Evolutionary conservation across 2,329 filamentous ascomycete species (phyloP), one percentile per base, ranked within the genome.

Genomic region (Aspergillus chevalieri): DNA sequence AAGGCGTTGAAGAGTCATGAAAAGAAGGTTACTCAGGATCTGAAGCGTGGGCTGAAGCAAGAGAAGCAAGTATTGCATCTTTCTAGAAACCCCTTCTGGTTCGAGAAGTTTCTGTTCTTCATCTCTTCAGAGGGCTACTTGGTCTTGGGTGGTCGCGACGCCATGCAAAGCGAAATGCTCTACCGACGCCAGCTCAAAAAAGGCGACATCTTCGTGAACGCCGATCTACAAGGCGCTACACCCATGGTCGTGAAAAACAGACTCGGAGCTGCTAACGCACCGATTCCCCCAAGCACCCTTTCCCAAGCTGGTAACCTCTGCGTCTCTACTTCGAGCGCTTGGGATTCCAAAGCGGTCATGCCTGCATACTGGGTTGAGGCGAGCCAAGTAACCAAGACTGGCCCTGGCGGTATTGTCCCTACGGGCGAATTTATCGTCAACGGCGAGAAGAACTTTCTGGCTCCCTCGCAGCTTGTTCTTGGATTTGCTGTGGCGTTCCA

Each of bases 331-430:
- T 96, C 90, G 1, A 85, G 78, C 49, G 93, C 92, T 0, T 98
- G 93, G 93, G 93, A 97, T 52, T 92, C 88, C 1, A 98, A 98
- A 68, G 92, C 92, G 7, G 83, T 89, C 14, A 95, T 97, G 87
- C 86, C 87, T 15, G 91, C 92, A 7, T 98, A 89, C 86, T 98
- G 93, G 93, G 92, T 94, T 0, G 84, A 85, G 53, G 86, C 88
- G 2, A 85, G 92, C 47, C 91, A 97, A 66, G 89, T 98, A 0
- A 89, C 87, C 8, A 97, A 97, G 71, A 88, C 83, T 30, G 85
- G 86, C 0, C 83, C 81, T 0, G 92, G 92, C 21, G 91, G 94
- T 57, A 92, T 88, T 59, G 71, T 98, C 6, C 80, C 84, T 0
- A 77, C 81, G 0, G 93, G 92, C 15, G 82, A 82, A 54, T 96